Percentiles rank a stretch among this genome's conserved stretches.
phyloP scores from a whole-genome alignment of 305 asterid genomes.

The Rubia balearica region DNA sequence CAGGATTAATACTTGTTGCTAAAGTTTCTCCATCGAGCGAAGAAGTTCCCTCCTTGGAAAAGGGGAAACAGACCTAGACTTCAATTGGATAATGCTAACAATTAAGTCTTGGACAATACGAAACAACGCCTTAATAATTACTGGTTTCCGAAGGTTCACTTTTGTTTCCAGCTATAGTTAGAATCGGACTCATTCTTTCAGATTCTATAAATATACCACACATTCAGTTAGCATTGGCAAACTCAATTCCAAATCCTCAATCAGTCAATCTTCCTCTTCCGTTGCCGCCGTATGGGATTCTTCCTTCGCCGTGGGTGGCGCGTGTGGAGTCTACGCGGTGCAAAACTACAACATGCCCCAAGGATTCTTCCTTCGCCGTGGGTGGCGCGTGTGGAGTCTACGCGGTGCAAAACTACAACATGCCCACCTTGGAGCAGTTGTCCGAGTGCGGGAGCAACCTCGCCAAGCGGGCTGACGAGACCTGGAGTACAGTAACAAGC shows the following conservation, averaged over 20 bases:
- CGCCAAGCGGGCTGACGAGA: conserved; percentile 24
- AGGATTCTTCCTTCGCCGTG: conserved; percentile 21
- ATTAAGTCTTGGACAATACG: background rate
- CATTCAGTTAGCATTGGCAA: background rate
- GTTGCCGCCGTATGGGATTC: background rate
- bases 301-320: conserved; percentile 31
- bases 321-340: conserved; percentile 29
- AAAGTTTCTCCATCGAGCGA: background rate
- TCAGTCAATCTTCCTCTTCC: background rate
- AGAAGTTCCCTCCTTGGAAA: background rate
- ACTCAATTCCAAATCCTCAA: background rate
- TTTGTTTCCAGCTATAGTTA: background rate
- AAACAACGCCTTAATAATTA: background rate
- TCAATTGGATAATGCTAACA: background rate
- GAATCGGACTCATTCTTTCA: too few relatives aligned
- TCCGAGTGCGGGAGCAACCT: background rate
- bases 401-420: conserved; percentile 29
- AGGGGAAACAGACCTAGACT: background rate
- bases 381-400: conserved; percentile 33
- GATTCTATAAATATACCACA: background rate
- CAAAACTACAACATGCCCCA: too few relatives aligned
- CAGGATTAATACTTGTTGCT: background rate
- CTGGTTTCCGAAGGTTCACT: background rate
- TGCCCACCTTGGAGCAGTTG: conserved; percentile 29
- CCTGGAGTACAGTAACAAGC: background rate